These are phyloP conservation scores for Trametes versicolor DNA, from an alignment of 1,284 basidiomycete genomes.

Conservation along the genomic window DNA sequence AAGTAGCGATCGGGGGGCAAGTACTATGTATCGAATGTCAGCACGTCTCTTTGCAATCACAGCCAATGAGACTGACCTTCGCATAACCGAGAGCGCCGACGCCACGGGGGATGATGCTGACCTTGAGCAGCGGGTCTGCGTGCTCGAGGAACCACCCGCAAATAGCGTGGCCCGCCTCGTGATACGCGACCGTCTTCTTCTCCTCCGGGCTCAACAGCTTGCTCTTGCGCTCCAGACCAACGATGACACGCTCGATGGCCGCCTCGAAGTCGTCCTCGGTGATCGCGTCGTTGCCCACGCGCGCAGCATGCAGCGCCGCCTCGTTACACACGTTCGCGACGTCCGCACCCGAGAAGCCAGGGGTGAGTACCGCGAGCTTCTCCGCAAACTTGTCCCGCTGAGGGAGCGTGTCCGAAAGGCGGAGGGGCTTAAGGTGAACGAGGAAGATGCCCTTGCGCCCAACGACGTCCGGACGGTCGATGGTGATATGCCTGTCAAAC, in stretches of 20 bases:
- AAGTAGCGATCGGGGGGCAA: slow-evolving; percentile 97
- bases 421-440: slow-evolving; percentile 92
- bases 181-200: slow-evolving; percentile 99
- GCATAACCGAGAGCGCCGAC: slow-evolving; percentile 97
- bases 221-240: slow-evolving; percentile 96
- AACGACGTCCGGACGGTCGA: slow-evolving; percentile 94
- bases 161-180: slow-evolving; percentile 98
- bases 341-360: slow-evolving; percentile 98
- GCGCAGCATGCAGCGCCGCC: slow-evolving; percentile 94
- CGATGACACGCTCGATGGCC: slow-evolving; percentile 98
- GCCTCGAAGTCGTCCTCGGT: slow-evolving; percentile 93
- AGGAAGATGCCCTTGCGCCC: slow-evolving; percentile 95
- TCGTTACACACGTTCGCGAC: slow-evolving; percentile 99
- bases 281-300: slow-evolving; percentile 83
- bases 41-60: neutral
- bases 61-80: slow-evolving; percentile 64
- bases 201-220: slow-evolving; percentile 94
- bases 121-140: slow-evolving; percentile 96
- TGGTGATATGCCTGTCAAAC: slow-evolving; percentile 97
- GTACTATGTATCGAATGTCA: slow-evolving; percentile 63
- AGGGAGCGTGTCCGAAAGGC: slow-evolving; percentile 68
- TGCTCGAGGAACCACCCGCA: slow-evolving; percentile 99
- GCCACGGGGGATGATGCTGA: slow-evolving; percentile 98
- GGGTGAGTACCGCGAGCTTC: slow-evolving; percentile 95
- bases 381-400: slow-evolving; percentile 78